Evolutionary conservation across 257 asterid species (phyloP), one percentile per base, ranked within the genome.

Genomic region (Rubia yunnanensis): DNA sequence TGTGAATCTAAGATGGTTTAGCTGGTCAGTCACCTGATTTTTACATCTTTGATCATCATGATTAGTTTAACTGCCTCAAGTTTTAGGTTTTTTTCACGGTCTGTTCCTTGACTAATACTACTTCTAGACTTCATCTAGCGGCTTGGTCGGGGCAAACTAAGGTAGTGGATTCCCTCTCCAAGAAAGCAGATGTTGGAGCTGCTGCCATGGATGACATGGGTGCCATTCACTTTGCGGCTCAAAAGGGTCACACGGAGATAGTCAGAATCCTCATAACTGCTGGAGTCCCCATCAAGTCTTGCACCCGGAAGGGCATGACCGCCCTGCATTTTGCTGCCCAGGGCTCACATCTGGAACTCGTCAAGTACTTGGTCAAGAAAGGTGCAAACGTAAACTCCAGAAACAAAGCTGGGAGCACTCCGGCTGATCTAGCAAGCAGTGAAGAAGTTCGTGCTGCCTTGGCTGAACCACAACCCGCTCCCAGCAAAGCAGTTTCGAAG

Each of bases 171-270:
- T 94, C 77, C 76, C 94, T 94, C 57, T 77, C 88, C 77, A 89
- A 94, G 74, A 94, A 86, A 74, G 96, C 97, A 0, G 97, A 94
- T 57, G 82, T 74, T n/a, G 81, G 96, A 39, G 99, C 97, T 74
- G 94, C 99, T 10, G 99, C 99, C 66, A 85, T 94, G 96, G 99
- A 94, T 57, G 95, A 90, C 77, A 94, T 90, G 96, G 97, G 95
- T 38, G 97, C 99, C 15, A 79, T 94, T 72, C 97, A 94, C 81
- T 94, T 94, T 70, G 96, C 97, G 10, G 90, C 97, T 30, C 99
- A 94, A 70, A 90, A 88, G 72, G 96, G 99, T 53, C 99, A 94
- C 72, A 74, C 81, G 13, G 96, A 88, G 52, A 91, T 82, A 38
- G 80, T 88, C 56, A 81, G 83, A 77, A 83, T 76, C 58, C 91